phyloP scores from a whole-genome alignment of 768 basidiomycete genomes.

The Lactarius quietus region DNA sequence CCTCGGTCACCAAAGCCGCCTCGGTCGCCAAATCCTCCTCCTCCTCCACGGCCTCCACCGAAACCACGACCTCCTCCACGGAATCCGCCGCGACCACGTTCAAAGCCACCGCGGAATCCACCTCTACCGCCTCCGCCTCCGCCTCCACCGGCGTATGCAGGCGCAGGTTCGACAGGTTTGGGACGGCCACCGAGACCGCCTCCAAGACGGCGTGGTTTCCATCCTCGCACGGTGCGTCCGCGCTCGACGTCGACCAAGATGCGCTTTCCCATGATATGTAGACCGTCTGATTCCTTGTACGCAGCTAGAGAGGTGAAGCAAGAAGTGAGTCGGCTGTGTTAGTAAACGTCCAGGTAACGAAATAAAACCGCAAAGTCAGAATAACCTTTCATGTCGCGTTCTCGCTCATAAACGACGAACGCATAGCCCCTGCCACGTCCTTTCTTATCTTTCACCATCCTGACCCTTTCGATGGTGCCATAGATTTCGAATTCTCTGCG shows the following conservation, averaged over 20 bases:
- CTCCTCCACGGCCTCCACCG: conserved; percentile 31
- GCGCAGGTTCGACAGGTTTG: conserved; percentile 57
- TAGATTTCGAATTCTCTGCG: conserved; percentile 94
- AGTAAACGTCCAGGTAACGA: conserved; percentile 22
- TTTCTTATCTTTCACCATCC: conserved; percentile 90
- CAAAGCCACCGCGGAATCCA: conserved; percentile 35
- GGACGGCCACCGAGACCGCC: conserved; percentile 99
- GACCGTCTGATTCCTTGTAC: conserved; percentile 97
- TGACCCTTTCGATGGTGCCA: conserved; percentile 90
- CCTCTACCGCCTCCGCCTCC: conserved; percentile 37
- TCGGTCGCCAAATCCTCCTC: conserved; percentile 32
- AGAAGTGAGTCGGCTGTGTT: conserved; percentile 28
- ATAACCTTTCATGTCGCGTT: conserved; percentile 98
- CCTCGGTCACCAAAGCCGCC: conserved; percentile 32
- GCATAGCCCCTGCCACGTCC: conserved; percentile 88
- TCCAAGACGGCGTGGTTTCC: conserved; percentile 95
- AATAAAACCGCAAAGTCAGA: conserved; percentile 19
- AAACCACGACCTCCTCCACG: conserved; percentile 35
- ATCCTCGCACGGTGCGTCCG: conserved; percentile 95
- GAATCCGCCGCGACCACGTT: conserved; percentile 30
- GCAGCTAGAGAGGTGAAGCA: conserved; percentile 52
- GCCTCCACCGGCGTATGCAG: conserved; percentile 34
- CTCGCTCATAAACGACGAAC: conserved; percentile 96
- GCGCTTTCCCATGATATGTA: conserved; percentile 93
- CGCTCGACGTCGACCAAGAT: conserved; percentile 98